Base-by-base conservation (phyloP, 1,284 basidiomycete species). In the Cystobasidium sp. region DNA sequence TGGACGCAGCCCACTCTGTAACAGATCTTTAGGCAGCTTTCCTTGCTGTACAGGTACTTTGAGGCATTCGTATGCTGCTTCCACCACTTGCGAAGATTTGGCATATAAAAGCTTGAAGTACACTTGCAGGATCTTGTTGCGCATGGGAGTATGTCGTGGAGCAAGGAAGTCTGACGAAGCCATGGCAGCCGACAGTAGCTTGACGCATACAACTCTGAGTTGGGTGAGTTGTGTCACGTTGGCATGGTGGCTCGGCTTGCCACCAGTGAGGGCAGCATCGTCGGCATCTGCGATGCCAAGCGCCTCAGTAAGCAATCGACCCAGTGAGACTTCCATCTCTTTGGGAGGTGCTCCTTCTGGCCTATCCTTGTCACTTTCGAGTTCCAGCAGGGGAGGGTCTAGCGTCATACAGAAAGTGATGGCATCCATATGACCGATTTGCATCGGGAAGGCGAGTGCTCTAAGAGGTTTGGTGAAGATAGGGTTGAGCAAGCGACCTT, bases 31-130 rank as follows among this genome's bases (percentile, higher is more conserved):
- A 0, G 97, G 97, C 66, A 99, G 86, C 76, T 96, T 91, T 79
- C 89, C 91, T 82, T 97, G 94, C 80, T 94, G 91, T 4, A 88
- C 88, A 59, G 99, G 86, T 1, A 97, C 93, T 83, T 91, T 88
- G 59, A 99, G 87, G 64, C 94, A 94, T 78, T 96, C 92, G 80
- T 98, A 94, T 0, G 97, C 95, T 10, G 94, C 94, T 78, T 96
- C 90, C 79, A 98, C 97, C 76, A 99, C 92, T 80, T 97, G 94
- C 14, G 89, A 86, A n/a, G 90, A 92, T 22, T 90, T 87, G 4
- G 95, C 97, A 83, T 99, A 99, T 56, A 99, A 87, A 16, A 96
- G 95, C 84, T 99, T 99, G 88, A 99, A 99, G 84, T 99, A 99
- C 22, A 98, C 93, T 43, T 97, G 49, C 47, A 78, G 41, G 75